These are phyloP conservation scores for Pulveroboletus sp. DNA, from an alignment of 768 basidiomycete genomes.

Conservation along the genomic window DNA sequence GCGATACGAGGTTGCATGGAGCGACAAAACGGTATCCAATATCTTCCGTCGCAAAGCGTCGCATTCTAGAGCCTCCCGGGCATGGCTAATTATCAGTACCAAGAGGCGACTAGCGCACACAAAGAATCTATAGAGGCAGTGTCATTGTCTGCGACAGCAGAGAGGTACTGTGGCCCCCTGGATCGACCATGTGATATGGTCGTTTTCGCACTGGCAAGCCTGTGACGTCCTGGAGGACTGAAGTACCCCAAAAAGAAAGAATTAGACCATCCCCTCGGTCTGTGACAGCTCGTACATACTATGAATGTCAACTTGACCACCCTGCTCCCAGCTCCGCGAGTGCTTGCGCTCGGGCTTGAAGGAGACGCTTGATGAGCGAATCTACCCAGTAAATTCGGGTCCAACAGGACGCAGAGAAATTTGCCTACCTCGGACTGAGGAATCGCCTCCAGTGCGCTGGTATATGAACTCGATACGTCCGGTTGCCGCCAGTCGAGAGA, in stretches of 20 bases:
- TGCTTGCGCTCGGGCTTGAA: slow-evolving; percentile 50
- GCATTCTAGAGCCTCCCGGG: slow-evolving; percentile 16
- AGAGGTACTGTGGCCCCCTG: slow-evolving; percentile 45
- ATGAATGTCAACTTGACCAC: slow-evolving; percentile 32
- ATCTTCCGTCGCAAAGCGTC: slow-evolving; percentile 7
- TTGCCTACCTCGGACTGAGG: slow-evolving; percentile 33
- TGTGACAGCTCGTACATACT: slow-evolving; percentile 19
- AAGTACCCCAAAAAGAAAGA: slow-evolving; percentile 1
- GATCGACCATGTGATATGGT: slow-evolving; percentile 60
- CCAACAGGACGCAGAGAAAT: slow-evolving; percentile 11
- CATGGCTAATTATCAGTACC: slow-evolving; percentile 15
- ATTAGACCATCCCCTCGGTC: slow-evolving; percentile 7
- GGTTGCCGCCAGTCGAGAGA: slow-evolving; percentile 32
- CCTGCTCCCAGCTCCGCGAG: slow-evolving; percentile 58
- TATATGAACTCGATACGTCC: slow-evolving; percentile 29
- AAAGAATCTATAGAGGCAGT: slow-evolving; percentile 43
- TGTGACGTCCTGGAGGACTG: slow-evolving; percentile 45
- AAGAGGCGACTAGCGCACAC: slow-evolving; percentile 16
- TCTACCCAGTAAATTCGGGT: slow-evolving; percentile 32
- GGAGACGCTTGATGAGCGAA: slow-evolving; percentile 36
- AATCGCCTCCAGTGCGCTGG: slow-evolving; percentile 26
- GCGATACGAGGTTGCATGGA: slow-evolving; percentile 9
- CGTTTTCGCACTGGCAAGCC: slow-evolving; percentile 56
- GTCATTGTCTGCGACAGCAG: slow-evolving; percentile 54
- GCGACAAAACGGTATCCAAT: slow-evolving; percentile 10